These are phyloP conservation scores for Vigna radiata DNA, from an alignment of 306 rosid genomes.

Conservation along the genomic window DNA sequence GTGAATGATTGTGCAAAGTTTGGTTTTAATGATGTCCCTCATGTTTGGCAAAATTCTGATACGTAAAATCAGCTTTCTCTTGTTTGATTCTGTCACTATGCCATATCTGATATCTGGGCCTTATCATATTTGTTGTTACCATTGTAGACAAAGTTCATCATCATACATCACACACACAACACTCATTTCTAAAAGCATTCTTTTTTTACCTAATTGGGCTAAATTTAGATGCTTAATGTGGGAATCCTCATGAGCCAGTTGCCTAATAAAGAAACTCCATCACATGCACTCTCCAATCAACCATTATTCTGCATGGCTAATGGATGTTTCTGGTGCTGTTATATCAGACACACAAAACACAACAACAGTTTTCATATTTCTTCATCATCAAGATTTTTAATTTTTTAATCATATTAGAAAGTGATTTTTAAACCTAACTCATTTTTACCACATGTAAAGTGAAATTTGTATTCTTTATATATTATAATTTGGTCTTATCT, in stretches of 20 bases:
- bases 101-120: slow-evolving; percentile 34
- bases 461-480: no score
- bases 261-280: slow-evolving; percentile 24
- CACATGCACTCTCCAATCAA: slow-evolving; percentile 7
- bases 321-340: background rate
- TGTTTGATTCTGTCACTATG: slow-evolving; percentile 41
- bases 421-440: no score
- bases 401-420: background rate
- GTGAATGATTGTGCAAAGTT: background rate
- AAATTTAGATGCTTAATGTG: background rate
- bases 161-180: slow-evolving; percentile 15
- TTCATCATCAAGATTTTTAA: background rate
- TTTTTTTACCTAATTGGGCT: slow-evolving; percentile 38
- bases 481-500: no score
- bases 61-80: slow-evolving; percentile 28
- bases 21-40: slow-evolving; percentile 17
- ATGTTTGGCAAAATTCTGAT: slow-evolving; percentile 35
- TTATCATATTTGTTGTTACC: slow-evolving; percentile 41
- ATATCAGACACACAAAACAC: background rate
- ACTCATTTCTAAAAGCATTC: slow-evolving; percentile 15
- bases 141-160: slow-evolving; percentile 34
- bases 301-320: background rate
- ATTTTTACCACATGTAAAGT: no score
- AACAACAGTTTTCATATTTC: background rate
- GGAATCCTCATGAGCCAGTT: slow-evolving; percentile 18